phyloP scores from a whole-genome alignment of 2,329 filamentous ascomycete genomes.

The Alternaria sp. region DNA sequence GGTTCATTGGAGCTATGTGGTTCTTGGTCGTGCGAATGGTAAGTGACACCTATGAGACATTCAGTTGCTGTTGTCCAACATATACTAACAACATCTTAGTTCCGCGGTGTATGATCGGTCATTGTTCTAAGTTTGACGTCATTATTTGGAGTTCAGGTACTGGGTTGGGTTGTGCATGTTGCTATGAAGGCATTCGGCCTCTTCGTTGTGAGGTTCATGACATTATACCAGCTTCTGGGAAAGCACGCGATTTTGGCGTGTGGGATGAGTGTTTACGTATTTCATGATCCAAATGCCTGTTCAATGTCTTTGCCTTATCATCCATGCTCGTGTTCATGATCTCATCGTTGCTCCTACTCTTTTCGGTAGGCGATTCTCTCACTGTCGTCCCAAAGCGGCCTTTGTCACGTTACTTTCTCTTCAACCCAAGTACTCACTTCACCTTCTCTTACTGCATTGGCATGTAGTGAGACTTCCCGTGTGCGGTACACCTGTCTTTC shows the following conservation, averaged over 20 bases:
- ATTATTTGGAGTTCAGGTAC: conserved; percentile 8
- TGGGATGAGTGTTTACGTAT: conserved; percentile 9
- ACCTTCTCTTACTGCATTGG: neutral
- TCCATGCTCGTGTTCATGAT: neutral
- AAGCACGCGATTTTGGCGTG: conserved; percentile 4
- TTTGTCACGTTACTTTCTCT: neutral
- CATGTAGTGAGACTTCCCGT: neutral
- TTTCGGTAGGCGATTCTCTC: neutral
- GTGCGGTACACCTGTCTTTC: neutral
- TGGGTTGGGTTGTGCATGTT: conserved; percentile 7
- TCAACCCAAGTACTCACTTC: neutral
- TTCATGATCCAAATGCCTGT: conserved; percentile 2
- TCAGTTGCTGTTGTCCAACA: neutral
- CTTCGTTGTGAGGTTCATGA: conserved; percentile 15
- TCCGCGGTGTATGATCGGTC: conserved; percentile 55
- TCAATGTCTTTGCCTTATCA: neutral
- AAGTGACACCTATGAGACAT: conserved; percentile 17
- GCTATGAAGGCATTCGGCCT: conserved; percentile 1
- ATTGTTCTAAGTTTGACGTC: neutral
- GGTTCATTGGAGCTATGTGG: conserved; percentile 88
- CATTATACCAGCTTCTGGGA: conserved; percentile 25
- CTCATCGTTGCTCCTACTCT: neutral
- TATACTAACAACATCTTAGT: conserved; percentile 49
- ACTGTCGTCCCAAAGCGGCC: neutral
- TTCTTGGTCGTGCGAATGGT: conserved; percentile 72